Conservation (phyloP, 2,329 filamentous ascomycete species). For the Albophoma yamanashiensis region DNA sequence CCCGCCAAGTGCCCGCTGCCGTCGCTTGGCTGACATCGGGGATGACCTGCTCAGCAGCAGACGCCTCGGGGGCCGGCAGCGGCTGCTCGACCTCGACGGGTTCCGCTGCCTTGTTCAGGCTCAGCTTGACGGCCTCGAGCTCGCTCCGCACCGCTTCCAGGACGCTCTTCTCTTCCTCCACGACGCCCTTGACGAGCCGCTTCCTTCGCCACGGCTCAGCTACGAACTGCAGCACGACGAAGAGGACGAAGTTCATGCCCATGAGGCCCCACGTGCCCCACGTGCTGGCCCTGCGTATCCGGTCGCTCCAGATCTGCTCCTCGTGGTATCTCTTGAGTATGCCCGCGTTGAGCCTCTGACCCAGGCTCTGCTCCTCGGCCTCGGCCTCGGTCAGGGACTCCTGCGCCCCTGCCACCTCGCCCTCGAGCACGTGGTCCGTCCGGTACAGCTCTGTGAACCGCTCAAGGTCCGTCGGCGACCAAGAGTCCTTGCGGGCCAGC, state of each 20-base stretch:
- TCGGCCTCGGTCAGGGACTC: constrained; percentile 66
- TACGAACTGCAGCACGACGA: constrained; percentile 76
- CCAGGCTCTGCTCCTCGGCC: constrained; percentile 66
- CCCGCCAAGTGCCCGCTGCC: constrained; percentile 26
- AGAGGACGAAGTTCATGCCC: constrained; percentile 87
- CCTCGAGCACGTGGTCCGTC: constrained; percentile 86
- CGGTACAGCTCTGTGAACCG: constrained; percentile 90
- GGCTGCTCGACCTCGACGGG: constrained; percentile 1
- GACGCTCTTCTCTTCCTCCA: constrained; percentile 60
- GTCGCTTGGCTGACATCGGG: background rate
- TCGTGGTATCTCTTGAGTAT: constrained; percentile 93
- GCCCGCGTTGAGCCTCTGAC: constrained; percentile 63
- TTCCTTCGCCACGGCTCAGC: constrained; percentile 86
- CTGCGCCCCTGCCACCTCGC: constrained; percentile 63
- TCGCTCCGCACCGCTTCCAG: constrained; percentile 37
- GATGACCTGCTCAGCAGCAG: background rate
- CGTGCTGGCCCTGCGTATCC: constrained; percentile 89
- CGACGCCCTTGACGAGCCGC: constrained; percentile 72
- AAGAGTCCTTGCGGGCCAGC: constrained; percentile 86
- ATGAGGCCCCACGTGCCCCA: constrained; percentile 98
- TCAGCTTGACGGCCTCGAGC: constrained; percentile 22
- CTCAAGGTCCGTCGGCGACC: constrained; percentile 80
- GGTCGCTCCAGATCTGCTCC: constrained; percentile 98
- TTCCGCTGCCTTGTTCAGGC: constrained; percentile 14
- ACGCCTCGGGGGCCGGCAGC: constrained; percentile 3